A percentile compares a stretch with the other conserved stretches of the same genome.
Conservation (phyloP, 2,329 filamentous ascomycete species). For the Curvularia eragrostidis region DNA sequence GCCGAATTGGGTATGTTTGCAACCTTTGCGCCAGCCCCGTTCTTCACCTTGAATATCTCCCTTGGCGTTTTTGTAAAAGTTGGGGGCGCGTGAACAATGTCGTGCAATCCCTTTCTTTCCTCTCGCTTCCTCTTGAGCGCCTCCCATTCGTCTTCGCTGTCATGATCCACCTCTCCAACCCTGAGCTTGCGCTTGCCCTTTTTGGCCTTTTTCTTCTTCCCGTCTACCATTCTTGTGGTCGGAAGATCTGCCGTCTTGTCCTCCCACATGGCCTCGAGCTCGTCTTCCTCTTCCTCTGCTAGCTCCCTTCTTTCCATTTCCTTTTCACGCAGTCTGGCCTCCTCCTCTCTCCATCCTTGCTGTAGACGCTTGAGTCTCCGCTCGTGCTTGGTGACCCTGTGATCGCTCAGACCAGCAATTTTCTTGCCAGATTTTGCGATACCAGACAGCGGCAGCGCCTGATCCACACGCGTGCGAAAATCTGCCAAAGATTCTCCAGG, state of each 20-base stretch:
- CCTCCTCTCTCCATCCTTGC: constrained; percentile 63
- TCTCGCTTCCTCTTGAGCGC: constrained; percentile 65
- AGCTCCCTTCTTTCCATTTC: constrained; percentile 79
- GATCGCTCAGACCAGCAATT: constrained; percentile 69
- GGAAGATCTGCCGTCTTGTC: constrained; percentile 69
- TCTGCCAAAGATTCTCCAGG: constrained; percentile 85
- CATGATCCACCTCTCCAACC: constrained; percentile 57
- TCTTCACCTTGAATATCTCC: constrained; percentile 69
- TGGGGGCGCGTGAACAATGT: constrained; percentile 78
- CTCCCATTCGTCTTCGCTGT: constrained; percentile 79
- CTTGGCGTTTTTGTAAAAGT: constrained; percentile 68
- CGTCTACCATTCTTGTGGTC: constrained; percentile 51
- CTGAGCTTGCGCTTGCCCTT: constrained; percentile 60
- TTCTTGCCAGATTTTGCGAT: constrained; percentile 69
- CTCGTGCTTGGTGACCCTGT: constrained; percentile 78
- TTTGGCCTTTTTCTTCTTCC: constrained; percentile 59
- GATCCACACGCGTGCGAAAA: constrained; percentile 83
- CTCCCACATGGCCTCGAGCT: constrained; percentile 67
- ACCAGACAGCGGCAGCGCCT: constrained; percentile 76
- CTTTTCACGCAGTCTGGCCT: constrained; percentile 67
- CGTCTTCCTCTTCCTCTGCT: constrained; percentile 67
- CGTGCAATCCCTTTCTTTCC: constrained; percentile 64
- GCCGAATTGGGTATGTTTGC: constrained; percentile 71
- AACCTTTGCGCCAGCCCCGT: constrained; percentile 70
- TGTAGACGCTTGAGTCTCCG: constrained; percentile 72